Evolutionary conservation across 306 rosid genomes (phyloP).

Genomic region (Trifolium subterraneum): DNA sequence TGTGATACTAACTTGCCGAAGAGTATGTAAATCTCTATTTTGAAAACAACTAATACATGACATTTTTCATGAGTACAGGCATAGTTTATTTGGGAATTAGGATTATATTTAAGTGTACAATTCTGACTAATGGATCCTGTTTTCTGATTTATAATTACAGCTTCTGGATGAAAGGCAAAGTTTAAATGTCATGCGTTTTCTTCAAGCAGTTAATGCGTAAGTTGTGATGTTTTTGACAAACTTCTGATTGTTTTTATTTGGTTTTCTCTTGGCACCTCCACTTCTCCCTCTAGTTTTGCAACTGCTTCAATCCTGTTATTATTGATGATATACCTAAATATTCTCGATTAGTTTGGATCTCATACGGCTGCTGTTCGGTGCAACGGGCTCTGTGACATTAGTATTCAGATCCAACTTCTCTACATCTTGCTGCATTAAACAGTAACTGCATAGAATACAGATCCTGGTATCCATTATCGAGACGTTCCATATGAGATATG

Average conservation of each 20-base stretch:
- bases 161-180: constrained; percentile 87
- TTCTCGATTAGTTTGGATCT: background rate
- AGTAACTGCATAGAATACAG: too few species aligned
- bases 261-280: background rate
- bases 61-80: constrained; percentile 1
- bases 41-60: constrained; percentile 15
- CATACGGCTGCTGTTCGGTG: too few species aligned
- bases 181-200: constrained; percentile 84
- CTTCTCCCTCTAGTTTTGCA: background rate
- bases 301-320: background rate
- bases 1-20: constrained; percentile 65
- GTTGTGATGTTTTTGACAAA: constrained; percentile 27
- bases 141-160: constrained; percentile 52
- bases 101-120: background rate
- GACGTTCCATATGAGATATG: background rate
- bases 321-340: background rate
- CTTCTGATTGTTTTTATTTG: background rate
- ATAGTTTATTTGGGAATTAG: background rate
- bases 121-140: constrained; percentile 35
- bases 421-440: too few species aligned
- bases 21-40: constrained; percentile 59
- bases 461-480: too few species aligned
- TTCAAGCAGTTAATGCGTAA: constrained; percentile 80
- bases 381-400: too few species aligned
- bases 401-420: too few species aligned